Evolutionary conservation across 257 asterid species (phyloP).

Genomic region (Solanum dulcamara): DNA sequence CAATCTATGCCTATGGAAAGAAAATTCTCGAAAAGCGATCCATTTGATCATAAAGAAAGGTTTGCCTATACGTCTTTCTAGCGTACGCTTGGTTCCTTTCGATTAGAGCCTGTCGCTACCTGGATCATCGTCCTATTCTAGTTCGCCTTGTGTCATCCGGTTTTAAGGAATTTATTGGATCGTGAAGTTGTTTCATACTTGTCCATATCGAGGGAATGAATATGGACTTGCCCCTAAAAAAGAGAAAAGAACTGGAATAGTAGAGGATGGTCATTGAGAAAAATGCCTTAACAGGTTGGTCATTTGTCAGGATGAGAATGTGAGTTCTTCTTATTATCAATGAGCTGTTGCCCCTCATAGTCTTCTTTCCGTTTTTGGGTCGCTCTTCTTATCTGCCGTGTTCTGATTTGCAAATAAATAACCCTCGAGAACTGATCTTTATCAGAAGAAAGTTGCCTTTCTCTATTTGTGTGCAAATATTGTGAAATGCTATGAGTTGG

Average conservation of each 20-base stretch:
- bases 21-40: not conserved
- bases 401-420: not conserved
- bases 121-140: not conserved
- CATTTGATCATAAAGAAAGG: not conserved
- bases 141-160: not conserved
- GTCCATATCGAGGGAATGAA: not conserved
- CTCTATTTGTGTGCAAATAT: not conserved
- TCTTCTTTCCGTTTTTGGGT: not conserved
- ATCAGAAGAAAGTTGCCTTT: not conserved
- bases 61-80: not conserved
- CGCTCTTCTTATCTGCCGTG: not conserved
- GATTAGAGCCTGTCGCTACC: not conserved
- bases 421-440: not conserved
- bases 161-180: not conserved
- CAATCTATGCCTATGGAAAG: not conserved
- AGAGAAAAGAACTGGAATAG: not conserved
- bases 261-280: not conserved
- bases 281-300: not conserved
- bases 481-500: not conserved
- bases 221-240: not conserved
- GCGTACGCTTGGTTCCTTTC: not conserved
- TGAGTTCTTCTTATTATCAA: not conserved
- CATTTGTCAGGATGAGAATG: not conserved
- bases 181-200: not conserved
- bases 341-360: not conserved